phyloP scores from a whole-genome alignment of 306 rosid species.

The Lathyrus sativus region DNA sequence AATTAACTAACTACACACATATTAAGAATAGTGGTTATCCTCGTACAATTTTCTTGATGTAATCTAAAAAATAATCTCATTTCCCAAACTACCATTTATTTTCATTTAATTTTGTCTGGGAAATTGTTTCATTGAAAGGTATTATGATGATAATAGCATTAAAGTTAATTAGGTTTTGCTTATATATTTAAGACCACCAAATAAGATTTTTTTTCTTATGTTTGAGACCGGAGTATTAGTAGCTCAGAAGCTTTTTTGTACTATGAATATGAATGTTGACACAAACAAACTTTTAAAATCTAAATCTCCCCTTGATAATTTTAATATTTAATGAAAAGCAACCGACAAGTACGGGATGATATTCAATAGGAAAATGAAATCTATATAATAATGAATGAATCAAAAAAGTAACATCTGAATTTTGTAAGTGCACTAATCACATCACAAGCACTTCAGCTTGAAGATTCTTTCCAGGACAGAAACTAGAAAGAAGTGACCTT shows the following conservation, averaged over 20 bases:
- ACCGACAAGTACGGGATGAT: slow-evolving; percentile 15
- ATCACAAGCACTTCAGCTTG: slow-evolving; percentile 9
- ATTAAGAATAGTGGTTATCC: no score
- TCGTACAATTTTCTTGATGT: no score
- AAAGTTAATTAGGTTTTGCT: no score
- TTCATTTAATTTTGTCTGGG: no score
- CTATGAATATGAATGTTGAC: background rate
- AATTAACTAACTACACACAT: no score
- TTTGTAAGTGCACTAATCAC: slow-evolving; percentile 23
- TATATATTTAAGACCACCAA: no score
- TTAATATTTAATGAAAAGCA: background rate
- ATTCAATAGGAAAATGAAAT: background rate
- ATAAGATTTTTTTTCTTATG: no score
- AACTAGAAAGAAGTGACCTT: slow-evolving; percentile 28
- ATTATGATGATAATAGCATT: no score
- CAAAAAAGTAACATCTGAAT: slow-evolving; percentile 21
- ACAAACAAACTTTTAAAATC: slow-evolving; percentile 21
- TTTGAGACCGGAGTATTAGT: background rate
- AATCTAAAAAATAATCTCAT: no score
- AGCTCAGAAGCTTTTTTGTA: slow-evolving; percentile 9
- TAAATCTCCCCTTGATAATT: slow-evolving; percentile 3
- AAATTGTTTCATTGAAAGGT: no score
- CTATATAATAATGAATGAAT: slow-evolving; percentile 19
- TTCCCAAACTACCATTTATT: no score
- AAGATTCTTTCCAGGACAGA: slow-evolving; percentile 4